A percentile compares a stretch with the other conserved stretches of the same genome.
Conservation (phyloP, 192 early-diverging fungal species). For the Coemansia sp. region DNA sequence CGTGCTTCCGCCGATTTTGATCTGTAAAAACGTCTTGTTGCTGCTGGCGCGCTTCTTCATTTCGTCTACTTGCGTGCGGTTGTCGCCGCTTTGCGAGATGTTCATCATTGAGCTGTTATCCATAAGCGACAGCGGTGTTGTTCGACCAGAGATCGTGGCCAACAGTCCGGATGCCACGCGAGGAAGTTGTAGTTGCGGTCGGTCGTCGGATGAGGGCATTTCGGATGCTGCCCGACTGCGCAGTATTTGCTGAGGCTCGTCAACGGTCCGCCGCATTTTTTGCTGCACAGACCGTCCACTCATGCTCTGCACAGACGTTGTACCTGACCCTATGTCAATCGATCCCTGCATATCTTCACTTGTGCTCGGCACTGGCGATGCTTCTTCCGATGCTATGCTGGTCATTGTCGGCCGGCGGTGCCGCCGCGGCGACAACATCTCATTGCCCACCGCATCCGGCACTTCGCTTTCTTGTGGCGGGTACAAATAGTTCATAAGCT, state of each 20-base stretch:
- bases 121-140: conserved; percentile 28
- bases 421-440: conserved; percentile 7
- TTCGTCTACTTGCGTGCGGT: conserved; percentile 62
- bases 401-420: conserved; percentile 11
- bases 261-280: not conserved
- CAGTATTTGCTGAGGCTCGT: conserved; percentile 1
- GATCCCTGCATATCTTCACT: not conserved
- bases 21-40: conserved; percentile 87
- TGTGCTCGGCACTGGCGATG: not conserved
- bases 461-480: conserved; percentile 52
- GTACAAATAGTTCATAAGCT: conserved; percentile 80
- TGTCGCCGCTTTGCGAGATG: conserved; percentile 35
- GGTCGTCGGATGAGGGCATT: not conserved
- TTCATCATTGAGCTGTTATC: conserved; percentile 40
- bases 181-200: conserved; percentile 7
- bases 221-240: conserved; percentile 7
- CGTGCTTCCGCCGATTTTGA: conserved; percentile 81
- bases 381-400: conserved; percentile 11
- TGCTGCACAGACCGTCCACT: not conserved
- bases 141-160: conserved; percentile 30
- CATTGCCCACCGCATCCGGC: not conserved
- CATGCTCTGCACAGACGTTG: not conserved
- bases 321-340: not conserved
- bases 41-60: conserved; percentile 85
- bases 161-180: conserved; percentile 25